Base-by-base conservation (phyloP, 2,329 filamentous ascomycete genomes). In the Polychaeton citri region DNA sequence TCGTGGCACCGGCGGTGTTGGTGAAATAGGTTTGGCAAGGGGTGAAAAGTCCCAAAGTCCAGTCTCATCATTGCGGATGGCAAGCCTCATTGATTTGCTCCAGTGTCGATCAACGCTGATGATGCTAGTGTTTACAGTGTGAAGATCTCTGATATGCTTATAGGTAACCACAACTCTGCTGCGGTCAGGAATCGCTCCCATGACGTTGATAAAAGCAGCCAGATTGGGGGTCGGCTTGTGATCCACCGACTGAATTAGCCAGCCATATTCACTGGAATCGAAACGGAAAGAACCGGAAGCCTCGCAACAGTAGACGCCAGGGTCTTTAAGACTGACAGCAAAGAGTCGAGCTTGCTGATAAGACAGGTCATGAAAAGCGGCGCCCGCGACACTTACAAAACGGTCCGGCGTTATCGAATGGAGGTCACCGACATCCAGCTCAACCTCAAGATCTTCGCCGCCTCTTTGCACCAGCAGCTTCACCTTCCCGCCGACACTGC, bases 261-360 rank as follows among this genome's bases (percentile, higher is more conserved):
- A 96, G 8, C 90, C 90, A 42, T 81, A 87, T 40, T 93, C 80
- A 9, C 81, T 81, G 48, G 79, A 87, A 44, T 96, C 90, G 44
- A 98, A 84, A 34, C 87, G 79, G 69, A 96, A 98, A 1, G 90
- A 94, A 2, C 90, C 90, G 2, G 84, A 81, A 4, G 88, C 84
- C 60, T 98, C 90, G 53, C 87, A 96, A 40, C 96, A 81, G 55
- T 84, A 98, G 13, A 98, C 86, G 21, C 90, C 90, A 30, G 60
- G 53, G 35, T 60, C 55, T 57, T 86, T 80, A 49, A 86, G 81
- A 7, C 87, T 79, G 39, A 98, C 87, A 21, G 87, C 88, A 57
- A 95, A 96, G 4, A 95, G 72, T 7, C 90, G 79, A n/a, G 90
- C 86, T 61, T 96, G 87, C 55, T 98, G 90, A 58, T 98, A 98